phyloP scores from a whole-genome alignment of 306 rosid genomes.

The Cucurbita maxima region DNA sequence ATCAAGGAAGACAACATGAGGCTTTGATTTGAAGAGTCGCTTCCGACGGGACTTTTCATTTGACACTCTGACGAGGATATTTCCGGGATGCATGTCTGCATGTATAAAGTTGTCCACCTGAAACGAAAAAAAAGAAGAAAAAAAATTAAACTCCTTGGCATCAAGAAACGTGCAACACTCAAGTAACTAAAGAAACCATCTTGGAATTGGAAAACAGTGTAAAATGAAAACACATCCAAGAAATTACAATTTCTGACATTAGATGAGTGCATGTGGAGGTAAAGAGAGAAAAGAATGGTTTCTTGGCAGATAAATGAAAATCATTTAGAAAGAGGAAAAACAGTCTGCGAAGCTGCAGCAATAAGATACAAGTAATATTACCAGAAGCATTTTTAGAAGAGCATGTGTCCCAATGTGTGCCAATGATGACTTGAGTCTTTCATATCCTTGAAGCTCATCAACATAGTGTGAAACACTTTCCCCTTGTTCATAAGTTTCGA shows the following conservation, averaged over 20 bases:
- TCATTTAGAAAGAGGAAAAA: background rate
- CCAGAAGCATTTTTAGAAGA: slow-evolving; percentile 97
- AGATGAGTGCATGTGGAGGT: background rate
- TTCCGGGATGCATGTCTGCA: slow-evolving; percentile 99
- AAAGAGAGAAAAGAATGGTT: background rate
- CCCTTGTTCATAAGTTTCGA: slow-evolving; percentile 92
- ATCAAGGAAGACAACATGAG: slow-evolving; percentile 93
- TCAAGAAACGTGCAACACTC: slow-evolving; percentile 15
- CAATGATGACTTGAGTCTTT: slow-evolving; percentile 61
- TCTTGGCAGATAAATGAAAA: background rate
- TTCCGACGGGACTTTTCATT: slow-evolving; percentile 45
- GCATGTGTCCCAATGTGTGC: slow-evolving; percentile 99
- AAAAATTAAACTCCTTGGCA: slow-evolving; percentile 15
- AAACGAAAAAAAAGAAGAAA: slow-evolving; percentile 12
- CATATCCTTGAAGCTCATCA: slow-evolving; percentile 72
- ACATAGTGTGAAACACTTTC: slow-evolving; percentile 84
- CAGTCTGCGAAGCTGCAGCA: background rate
- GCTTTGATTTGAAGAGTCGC: slow-evolving; percentile 83
- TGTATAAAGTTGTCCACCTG: slow-evolving; percentile 99
- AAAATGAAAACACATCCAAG: background rate
- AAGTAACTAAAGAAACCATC: background rate
- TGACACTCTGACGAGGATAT: slow-evolving; percentile 84
- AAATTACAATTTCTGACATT: background rate
- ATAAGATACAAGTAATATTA: slow-evolving; percentile 12
- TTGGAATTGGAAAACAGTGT: background rate